Evolutionary conservation across 1,284 basidiomycete species (phyloP).

Genomic region (Ganoderma multipileum): DNA sequence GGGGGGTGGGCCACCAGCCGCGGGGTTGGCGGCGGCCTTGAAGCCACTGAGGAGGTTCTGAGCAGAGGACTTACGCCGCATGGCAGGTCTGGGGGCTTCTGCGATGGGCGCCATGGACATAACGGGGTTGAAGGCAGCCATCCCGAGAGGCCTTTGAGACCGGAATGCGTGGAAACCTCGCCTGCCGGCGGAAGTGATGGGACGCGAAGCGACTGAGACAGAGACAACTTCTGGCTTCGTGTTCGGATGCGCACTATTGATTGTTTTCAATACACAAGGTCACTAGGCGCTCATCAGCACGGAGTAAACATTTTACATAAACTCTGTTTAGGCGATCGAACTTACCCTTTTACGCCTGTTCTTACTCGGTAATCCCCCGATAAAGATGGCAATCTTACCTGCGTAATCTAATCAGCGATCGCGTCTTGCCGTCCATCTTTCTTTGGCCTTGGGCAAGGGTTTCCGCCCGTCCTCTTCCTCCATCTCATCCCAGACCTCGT

Average conservation of each 20-base stretch:
- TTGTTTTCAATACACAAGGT: neutral
- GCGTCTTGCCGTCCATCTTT: constrained; percentile 15
- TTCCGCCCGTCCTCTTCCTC: constrained; percentile 12
- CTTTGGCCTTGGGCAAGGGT: constrained; percentile 23
- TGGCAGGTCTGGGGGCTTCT: constrained; percentile 56
- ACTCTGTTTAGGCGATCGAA: constrained; percentile 1
- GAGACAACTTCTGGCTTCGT: neutral
- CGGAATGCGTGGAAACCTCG: constrained; percentile 19
- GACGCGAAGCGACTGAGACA: constrained; percentile 10
- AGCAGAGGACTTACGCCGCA: constrained; percentile 85
- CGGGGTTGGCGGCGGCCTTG: constrained; percentile 46
- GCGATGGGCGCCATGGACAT: constrained; percentile 38
- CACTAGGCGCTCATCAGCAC: neutral
- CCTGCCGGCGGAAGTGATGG: constrained; percentile 21
- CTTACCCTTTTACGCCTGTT: neutral
- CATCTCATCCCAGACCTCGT: constrained; percentile 24
- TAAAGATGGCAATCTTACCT: constrained; percentile 14
- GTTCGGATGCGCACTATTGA: neutral
- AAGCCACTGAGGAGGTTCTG: constrained; percentile 84
- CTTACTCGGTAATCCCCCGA: constrained; percentile 22
- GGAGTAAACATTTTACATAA: neutral
- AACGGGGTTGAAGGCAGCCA: constrained; percentile 32
- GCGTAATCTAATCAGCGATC: constrained; percentile 32
- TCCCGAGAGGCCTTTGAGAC: constrained; percentile 16
- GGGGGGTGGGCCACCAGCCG: constrained; percentile 37